Evolutionary conservation across 768 basidiomycete species (phyloP), one percentile per base, ranked within the genome.

Genomic region (Nidula microcarpa): DNA sequence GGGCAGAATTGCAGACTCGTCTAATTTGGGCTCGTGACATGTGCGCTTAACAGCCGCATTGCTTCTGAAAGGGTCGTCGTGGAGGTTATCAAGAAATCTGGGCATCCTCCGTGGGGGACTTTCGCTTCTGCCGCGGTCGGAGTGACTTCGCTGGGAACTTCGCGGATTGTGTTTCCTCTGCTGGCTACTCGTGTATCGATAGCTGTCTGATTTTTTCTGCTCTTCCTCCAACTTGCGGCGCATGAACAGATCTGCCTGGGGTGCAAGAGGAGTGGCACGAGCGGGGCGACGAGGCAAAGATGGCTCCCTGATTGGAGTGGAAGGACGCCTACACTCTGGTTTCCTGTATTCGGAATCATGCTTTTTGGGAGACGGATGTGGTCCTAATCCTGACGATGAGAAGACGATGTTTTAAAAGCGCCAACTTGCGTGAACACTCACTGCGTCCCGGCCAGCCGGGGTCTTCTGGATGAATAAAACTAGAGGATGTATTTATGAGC

Each of bases 391-490:
- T 41, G 11, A 16, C 37, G 23, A 23, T 23, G 23, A 23, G 23
- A 23, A 23, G 23, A 23, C 23, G 23, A 23, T 23, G 23, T 23
- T 23, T 23, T 23, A 23, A 23, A 23, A 23, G 23, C 23, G 23
- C 23, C 23, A 30, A n/a, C 13, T 18, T 10, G 3, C 23, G n/a
- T 2, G 10, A 18, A 46, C 5, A 46, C 13, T 46, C n/a, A 51
- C 58, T 57, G 55, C 52, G 43, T 50, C 62, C 61, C 5, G 65
- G 62, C 69, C 80, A 81, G 45, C 76, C 70, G 33, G 68, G 54
- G 60, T 82, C 81, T 45, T 60, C 66, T 33, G 80, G 80, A 55
- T 82, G 80, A 36, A 81, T 70, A 56, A 79, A 82, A 32, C 81
- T 69, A 39, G 43, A 8, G 41, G 43, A 30, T 34, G 16, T 33